These are phyloP conservation scores for Saraca asoca DNA, from an alignment of 331 rosid species.

Conservation along the genomic window DNA sequence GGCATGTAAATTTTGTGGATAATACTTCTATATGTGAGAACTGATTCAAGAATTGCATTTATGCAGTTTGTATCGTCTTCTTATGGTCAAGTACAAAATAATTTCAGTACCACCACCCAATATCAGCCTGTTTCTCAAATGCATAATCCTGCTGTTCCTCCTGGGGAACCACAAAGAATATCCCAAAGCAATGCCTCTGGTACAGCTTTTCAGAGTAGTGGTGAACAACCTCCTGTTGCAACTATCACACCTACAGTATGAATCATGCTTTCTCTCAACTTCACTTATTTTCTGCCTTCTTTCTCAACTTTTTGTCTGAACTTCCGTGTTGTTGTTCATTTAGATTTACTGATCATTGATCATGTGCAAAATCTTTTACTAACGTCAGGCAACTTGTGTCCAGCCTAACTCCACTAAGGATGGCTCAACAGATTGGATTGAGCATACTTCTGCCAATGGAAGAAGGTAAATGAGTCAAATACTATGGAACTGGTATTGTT, in stretches of 20 bases:
- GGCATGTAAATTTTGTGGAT: slow-evolving; percentile 23
- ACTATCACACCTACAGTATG: slow-evolving; percentile 54
- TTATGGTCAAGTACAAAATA: slow-evolving; percentile 68
- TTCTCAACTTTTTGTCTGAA: background rate
- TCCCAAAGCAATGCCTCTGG: slow-evolving; percentile 47
- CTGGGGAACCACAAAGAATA: slow-evolving; percentile 41
- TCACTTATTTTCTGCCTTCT: slow-evolving; percentile 23
- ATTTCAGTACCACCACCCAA: slow-evolving; percentile 51
- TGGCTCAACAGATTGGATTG: slow-evolving; percentile 77
- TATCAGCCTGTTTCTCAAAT: slow-evolving; percentile 64
- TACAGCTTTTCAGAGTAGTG: slow-evolving; percentile 45
- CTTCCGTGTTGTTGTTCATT: background rate
- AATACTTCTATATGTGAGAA: background rate
- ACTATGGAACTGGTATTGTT: background rate
- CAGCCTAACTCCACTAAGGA: slow-evolving; percentile 42
- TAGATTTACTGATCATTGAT: slow-evolving; percentile 16
- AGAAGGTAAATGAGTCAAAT: slow-evolving; percentile 60
- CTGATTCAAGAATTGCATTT: slow-evolving; percentile 36
- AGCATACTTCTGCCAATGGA: slow-evolving; percentile 83
- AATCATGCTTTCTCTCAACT: slow-evolving; percentile 26
- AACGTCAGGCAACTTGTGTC: slow-evolving; percentile 54
- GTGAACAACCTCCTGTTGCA: slow-evolving; percentile 53
- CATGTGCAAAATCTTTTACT: background rate
- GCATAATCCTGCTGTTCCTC: slow-evolving; percentile 52
- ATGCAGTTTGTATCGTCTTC: slow-evolving; percentile 62